Conservation (phyloP, 306 rosid species). For the Medicago truncatula region DNA sequence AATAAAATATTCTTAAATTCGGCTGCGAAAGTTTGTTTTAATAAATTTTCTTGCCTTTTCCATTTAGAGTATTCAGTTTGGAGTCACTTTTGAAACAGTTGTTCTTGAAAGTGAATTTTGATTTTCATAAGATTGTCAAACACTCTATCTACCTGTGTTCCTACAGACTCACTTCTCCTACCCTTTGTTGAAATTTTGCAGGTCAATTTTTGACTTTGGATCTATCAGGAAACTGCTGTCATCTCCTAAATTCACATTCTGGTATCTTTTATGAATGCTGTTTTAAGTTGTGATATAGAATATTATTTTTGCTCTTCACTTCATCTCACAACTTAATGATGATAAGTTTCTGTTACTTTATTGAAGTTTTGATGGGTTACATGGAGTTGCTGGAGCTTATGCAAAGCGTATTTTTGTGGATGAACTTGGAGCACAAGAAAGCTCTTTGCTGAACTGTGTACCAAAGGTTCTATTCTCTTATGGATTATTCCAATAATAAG, state of each 20-base stretch:
- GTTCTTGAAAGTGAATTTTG: slow-evolving; percentile 22
- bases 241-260: slow-evolving; percentile 91
- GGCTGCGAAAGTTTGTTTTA: slow-evolving; percentile 34
- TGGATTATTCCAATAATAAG: slow-evolving; percentile 19
- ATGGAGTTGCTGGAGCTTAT: slow-evolving; percentile 98
- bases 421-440: slow-evolving; percentile 97
- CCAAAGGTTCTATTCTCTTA: slow-evolving; percentile 75
- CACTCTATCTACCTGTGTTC: slow-evolving; percentile 27
- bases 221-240: slow-evolving; percentile 71
- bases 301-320: background rate
- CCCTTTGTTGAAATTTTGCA: slow-evolving; percentile 46
- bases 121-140: slow-evolving; percentile 30
- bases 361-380: slow-evolving; percentile 81
- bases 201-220: slow-evolving; percentile 94
- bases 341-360: slow-evolving; percentile 25
- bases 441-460: slow-evolving; percentile 83
- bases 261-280: slow-evolving; percentile 56
- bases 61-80: slow-evolving; percentile 4
- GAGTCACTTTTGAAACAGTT: slow-evolving; percentile 20
- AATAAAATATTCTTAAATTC: slow-evolving; percentile 27
- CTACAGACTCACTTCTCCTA: slow-evolving; percentile 22
- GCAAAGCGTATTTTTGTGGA: slow-evolving; percentile 93
- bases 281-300: slow-evolving; percentile 35
- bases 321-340: slow-evolving; percentile 20
- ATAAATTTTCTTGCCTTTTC: slow-evolving; percentile 21